Conservation (phyloP, 1,284 basidiomycete genomes). For the Pterulicium gracile region DNA sequence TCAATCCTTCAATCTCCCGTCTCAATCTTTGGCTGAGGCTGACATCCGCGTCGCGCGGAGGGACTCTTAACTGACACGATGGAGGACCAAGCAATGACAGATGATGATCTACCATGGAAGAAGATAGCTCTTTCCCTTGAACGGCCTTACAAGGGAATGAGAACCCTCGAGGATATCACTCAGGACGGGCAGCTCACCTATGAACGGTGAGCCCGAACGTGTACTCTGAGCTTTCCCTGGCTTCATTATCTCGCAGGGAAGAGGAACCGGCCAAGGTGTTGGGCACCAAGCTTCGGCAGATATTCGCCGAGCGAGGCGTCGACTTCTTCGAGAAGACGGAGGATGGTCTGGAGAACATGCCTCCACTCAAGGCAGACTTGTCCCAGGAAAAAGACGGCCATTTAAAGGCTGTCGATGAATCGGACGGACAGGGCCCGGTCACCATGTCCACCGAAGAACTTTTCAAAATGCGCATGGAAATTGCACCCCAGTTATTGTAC, state of each 20-base stretch:
- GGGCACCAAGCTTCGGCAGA: slow-evolving; percentile 51
- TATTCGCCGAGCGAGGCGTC: slow-evolving; percentile 59
- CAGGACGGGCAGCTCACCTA: slow-evolving; percentile 57
- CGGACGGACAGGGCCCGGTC: slow-evolving; percentile 21
- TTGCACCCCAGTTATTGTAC: slow-evolving; percentile 61
- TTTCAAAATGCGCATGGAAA: slow-evolving; percentile 57
- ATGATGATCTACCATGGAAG: slow-evolving; percentile 46
- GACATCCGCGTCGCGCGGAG: too few species aligned
- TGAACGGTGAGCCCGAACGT: slow-evolving; percentile 43
- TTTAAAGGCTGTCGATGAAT: slow-evolving; percentile 17
- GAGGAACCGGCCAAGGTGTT: slow-evolving; percentile 42
- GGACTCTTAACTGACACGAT: too few species aligned
- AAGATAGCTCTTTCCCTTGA: slow-evolving; percentile 58
- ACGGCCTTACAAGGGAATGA: slow-evolving; percentile 66
- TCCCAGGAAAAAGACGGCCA: slow-evolving; percentile 15
- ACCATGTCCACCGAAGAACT: slow-evolving; percentile 68
- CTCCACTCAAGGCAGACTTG: slow-evolving; percentile 14
- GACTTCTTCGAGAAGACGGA: slow-evolving; percentile 62
- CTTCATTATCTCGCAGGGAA: slow-evolving; percentile 26
- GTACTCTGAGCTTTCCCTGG: slow-evolving; percentile 6
- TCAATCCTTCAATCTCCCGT: too few species aligned
- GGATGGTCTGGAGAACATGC: slow-evolving; percentile 17
- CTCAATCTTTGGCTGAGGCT: too few species aligned
- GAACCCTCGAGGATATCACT: slow-evolving; percentile 54
- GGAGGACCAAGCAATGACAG: too few species aligned